Conservation (phyloP, 2,329 filamentous ascomycete genomes). For the Lasiodiplodia gonubiensis region DNA sequence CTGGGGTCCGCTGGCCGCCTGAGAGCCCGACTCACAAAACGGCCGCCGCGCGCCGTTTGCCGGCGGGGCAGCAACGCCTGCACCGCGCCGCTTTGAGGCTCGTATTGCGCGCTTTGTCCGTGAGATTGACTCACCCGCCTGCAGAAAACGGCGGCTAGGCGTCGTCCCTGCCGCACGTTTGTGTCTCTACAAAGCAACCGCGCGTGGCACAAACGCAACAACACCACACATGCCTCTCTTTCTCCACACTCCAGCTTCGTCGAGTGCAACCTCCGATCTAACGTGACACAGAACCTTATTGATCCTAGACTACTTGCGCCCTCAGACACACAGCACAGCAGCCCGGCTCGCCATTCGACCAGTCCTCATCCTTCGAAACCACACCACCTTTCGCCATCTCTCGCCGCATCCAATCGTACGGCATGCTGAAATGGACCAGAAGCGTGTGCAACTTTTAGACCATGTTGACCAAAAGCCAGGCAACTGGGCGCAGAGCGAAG, state of each 20-base stretch:
- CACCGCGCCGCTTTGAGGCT: conserved; percentile 2
- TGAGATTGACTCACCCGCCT: not conserved
- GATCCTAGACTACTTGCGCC: conserved; percentile 2
- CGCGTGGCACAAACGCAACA: no score
- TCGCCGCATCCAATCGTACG: not conserved
- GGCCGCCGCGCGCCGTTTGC: conserved; percentile 9
- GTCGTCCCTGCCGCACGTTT: not conserved
- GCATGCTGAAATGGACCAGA: not conserved
- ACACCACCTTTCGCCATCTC: not conserved
- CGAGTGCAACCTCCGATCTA: not conserved
- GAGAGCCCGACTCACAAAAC: not conserved
- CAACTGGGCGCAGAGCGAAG: not conserved
- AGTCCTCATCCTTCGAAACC: no score
- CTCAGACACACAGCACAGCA: not conserved
- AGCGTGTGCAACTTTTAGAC: not conserved
- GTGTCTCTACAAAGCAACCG: no score
- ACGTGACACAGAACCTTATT: not conserved
- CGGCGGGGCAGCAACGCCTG: not conserved
- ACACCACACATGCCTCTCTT: no score
- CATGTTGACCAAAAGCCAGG: not conserved
- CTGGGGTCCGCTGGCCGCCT: conserved; percentile 18
- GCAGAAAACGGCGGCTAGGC: conserved; percentile 19
- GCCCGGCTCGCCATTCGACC: no score
- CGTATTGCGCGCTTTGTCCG: conserved; percentile 1
- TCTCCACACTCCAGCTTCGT: no score